phyloP scores from a whole-genome alignment of 1,284 basidiomycete genomes.

The Ceratobasidium sp. region DNA sequence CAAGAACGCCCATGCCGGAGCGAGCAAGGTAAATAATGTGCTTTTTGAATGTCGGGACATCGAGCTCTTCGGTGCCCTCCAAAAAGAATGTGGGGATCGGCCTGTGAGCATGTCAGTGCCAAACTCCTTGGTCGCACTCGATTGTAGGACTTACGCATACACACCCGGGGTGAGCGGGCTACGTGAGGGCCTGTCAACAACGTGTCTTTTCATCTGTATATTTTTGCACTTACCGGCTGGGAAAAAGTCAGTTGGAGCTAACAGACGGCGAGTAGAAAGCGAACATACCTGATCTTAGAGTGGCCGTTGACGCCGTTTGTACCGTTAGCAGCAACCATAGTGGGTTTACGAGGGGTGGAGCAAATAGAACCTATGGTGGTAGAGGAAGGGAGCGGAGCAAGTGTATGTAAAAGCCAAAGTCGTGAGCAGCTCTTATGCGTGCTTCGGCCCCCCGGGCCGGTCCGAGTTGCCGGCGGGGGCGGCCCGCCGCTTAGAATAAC shows the following conservation, averaged over 20 bases:
- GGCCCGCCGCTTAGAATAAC: constrained; percentile 11
- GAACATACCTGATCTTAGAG: constrained; percentile 33
- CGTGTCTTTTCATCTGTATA: background rate
- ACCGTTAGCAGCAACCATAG: constrained; percentile 35
- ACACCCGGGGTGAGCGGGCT: constrained; percentile 78
- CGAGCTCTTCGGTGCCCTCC: constrained; percentile 79
- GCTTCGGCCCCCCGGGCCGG: constrained; percentile 34
- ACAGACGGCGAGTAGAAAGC: no score
- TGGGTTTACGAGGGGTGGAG: constrained; percentile 28
- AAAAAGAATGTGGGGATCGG: constrained; percentile 89
- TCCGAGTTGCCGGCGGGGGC: constrained; percentile 31
- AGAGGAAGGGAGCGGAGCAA: constrained; percentile 25
- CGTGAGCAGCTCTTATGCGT: constrained; percentile 33
- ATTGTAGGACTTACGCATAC: constrained; percentile 61
- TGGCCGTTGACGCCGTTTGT: constrained; percentile 17
- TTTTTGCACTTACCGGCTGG: constrained; percentile 26
- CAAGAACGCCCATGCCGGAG: constrained; percentile 78
- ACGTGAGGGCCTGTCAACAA: background rate
- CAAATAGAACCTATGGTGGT: constrained; percentile 37
- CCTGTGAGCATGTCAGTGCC: constrained; percentile 6
- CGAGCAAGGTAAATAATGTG: constrained; percentile 77
- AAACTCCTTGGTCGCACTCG: background rate
- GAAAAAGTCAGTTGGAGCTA: background rate
- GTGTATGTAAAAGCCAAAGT: constrained; percentile 23
- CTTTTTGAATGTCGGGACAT: constrained; percentile 76